Percentiles rank a stretch among this genome's conserved stretches.
Evolutionary conservation across 202 grass and related monocot genomes (phyloP).

Genomic region (Tripidium arundinaceum): DNA sequence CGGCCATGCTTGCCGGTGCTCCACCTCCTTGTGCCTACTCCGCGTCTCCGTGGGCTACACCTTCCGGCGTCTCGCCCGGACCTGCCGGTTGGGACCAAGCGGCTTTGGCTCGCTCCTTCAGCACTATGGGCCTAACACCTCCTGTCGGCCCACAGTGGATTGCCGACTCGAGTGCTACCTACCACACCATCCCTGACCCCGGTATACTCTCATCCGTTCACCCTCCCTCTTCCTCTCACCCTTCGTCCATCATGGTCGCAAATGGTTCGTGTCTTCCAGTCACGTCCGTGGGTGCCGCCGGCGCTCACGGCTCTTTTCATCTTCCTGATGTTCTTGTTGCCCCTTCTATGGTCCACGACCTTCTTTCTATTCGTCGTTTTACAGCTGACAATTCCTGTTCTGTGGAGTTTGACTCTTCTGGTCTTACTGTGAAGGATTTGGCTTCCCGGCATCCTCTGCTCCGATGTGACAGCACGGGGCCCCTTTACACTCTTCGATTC

Average conservation of each 20-base stretch:
- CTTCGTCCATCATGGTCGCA: neutral
- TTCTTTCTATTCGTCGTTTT: neutral
- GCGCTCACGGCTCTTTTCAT: neutral
- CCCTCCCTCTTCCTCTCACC: neutral
- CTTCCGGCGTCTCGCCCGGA: too few relatives aligned
- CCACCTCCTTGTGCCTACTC: too few relatives aligned
- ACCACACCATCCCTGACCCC: neutral
- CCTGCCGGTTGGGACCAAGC: neutral
- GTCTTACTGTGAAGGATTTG: too few relatives aligned
- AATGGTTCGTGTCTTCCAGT: neutral
- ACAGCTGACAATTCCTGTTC: neutral
- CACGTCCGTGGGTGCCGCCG: neutral
- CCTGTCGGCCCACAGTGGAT: neutral
- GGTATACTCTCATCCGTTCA: neutral
- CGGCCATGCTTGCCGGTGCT: too few relatives aligned
- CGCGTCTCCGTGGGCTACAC: too few relatives aligned
- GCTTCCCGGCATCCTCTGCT: too few relatives aligned
- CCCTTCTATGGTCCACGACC: neutral
- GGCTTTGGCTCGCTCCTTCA: neutral
- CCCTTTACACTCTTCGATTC: neutral
- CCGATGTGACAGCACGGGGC: neutral
- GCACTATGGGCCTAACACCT: neutral
- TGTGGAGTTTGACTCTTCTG: neutral
- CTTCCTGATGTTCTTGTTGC: neutral
- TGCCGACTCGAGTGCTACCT: neutral